phyloP scores from a whole-genome alignment of 768 basidiomycete species.

The Auricularia auricula-judae region DNA sequence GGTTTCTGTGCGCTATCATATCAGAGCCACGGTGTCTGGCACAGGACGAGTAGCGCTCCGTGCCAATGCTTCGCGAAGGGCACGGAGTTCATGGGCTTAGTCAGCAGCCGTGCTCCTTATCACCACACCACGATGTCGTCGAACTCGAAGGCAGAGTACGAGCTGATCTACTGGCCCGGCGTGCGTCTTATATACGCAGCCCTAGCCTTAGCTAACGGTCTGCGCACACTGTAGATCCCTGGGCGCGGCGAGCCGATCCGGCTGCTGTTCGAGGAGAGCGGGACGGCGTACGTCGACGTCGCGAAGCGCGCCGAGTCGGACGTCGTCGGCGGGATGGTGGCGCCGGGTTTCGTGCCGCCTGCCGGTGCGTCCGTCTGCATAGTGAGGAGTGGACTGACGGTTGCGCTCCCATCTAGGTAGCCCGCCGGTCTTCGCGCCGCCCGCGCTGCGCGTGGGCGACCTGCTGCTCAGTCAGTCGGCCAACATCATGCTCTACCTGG shows the following conservation, averaged over 20 bases:
- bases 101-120: no score
- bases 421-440: slow-evolving; percentile 29
- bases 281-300: slow-evolving; percentile 21
- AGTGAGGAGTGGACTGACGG: neutral
- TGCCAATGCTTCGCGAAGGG: no score
- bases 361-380: neutral
- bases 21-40: no score
- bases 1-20: no score
- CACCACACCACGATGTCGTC: no score
- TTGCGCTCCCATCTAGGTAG: neutral
- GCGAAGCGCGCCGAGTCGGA: neutral
- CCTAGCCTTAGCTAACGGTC: no score
- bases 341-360: neutral
- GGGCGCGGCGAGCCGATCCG: slow-evolving; percentile 30
- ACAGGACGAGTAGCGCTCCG: no score
- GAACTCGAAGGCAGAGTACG: neutral
- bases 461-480: slow-evolving; percentile 25
- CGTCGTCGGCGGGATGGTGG: neutral
- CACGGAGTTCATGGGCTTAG: no score
- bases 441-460: slow-evolving; percentile 23
- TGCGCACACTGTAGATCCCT: slow-evolving; percentile 12
- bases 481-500: slow-evolving; percentile 26
- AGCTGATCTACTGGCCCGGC: slow-evolving; percentile 17
- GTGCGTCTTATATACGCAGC: neutral
- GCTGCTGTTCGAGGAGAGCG: slow-evolving; percentile 26